Evolutionary conservation across 106 monocot species (phyloP), one percentile per base, ranked within the genome.

Genomic region (Posidonia australis): DNA sequence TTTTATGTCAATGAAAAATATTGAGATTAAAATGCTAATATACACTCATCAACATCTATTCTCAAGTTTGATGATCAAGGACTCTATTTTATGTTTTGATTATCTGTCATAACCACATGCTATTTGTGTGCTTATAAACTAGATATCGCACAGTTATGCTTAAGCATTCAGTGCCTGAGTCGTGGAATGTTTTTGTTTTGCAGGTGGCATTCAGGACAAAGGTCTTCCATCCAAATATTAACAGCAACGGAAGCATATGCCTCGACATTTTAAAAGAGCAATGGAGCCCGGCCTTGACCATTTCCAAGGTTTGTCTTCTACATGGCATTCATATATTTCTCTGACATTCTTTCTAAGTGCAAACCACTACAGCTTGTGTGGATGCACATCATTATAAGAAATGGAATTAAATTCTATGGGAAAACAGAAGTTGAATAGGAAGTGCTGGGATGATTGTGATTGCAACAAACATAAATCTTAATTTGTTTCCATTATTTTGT

Each of bases 201-300:
- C 64, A 65, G 68, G 78, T 78, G 29, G 62, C 72, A 46, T 78
- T 78, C 42, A 65, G 56, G 24, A 78, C 67, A 23, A 68, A 68
- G 67, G 72, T 72, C 5, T 72, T 72, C 54, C 78, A 72, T 64
- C 67, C 67, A 41, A 78, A 72, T 25, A 72, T 78, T 46, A 72
- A 73, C 63, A 72, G 72, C 44, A 72, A 60, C 19, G 76, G 76
- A 56, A 77, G 76, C 58, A 77, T 77, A 31, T 77, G 76, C 28
- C 70, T 77, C 21, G 76, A 77, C 46, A 77, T 77, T 23, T 65
- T 77, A 44, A 77, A 77, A 63, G 76, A 77, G 65, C 70, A 77
- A 17, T 77, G 76, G 76, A 77, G 76, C 58, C 76, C 76, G 30
- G 70, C 76, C 32, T 41, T 77, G 21, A 77, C 76, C n/a, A 77